These are phyloP conservation scores for Sodiomyces alkalinus DNA, from an alignment of 2,329 filamentous ascomycete genomes.

Conservation along the genomic window DNA sequence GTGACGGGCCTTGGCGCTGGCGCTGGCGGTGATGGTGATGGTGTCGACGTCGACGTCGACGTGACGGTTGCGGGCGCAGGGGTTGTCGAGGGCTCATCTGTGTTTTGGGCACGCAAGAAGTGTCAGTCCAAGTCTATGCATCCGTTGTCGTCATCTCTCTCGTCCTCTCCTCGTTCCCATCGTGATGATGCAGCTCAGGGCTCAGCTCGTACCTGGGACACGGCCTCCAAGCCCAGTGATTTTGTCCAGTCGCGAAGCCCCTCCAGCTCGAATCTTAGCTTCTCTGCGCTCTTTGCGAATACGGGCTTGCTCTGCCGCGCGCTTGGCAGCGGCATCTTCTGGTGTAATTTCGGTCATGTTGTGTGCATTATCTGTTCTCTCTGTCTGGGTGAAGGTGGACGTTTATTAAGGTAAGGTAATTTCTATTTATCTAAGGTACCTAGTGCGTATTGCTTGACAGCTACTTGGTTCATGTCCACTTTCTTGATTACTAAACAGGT, in stretches of 20 bases:
- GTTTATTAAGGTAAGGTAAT: conserved; percentile 2
- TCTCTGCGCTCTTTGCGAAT: conserved; percentile 66
- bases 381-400: conserved; percentile 2
- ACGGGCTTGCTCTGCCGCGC: conserved; percentile 50
- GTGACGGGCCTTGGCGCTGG: conserved; percentile 12
- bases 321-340: conserved; percentile 33
- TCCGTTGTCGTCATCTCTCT: not conserved
- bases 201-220: conserved; percentile 25
- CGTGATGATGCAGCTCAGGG: too few relatives aligned
- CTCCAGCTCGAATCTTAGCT: conserved; percentile 62
- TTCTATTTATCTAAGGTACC: too few relatives aligned
- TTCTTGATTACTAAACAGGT: too few relatives aligned
- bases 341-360: conserved; percentile 25
- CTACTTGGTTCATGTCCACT: too few relatives aligned
- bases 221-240: conserved; percentile 58
- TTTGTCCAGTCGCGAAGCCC: conserved; percentile 53
- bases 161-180: too few relatives aligned
- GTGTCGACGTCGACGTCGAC: too few relatives aligned
- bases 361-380: conserved; percentile 1
- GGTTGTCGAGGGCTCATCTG: conserved; percentile 3
- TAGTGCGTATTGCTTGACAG: too few relatives aligned
- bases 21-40: conserved; percentile 17
- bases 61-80: conserved; percentile 11
- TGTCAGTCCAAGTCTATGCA: conserved; percentile 2
- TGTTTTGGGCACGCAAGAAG: not conserved